Base-by-base conservation (phyloP, 2,329 filamentous ascomycete genomes). In the Neopestalotiopsis sp. region DNA sequence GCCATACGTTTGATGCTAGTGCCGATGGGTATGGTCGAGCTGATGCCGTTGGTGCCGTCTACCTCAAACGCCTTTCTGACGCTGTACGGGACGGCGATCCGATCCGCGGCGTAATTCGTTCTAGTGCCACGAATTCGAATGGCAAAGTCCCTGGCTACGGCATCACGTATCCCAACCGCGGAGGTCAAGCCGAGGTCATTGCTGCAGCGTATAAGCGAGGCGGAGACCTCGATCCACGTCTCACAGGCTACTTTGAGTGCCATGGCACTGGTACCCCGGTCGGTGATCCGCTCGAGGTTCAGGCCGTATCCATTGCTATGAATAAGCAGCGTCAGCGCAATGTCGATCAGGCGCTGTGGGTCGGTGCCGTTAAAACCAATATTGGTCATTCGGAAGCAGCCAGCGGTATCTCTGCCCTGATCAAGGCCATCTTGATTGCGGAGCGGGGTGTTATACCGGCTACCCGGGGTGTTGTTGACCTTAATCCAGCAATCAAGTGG, bases 41-140 rank as follows among this genome's bases (percentile, higher is more conserved):
- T 12, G 87, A 89, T 58, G 86, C 86, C 0, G 74, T 87, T 17
- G 82, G 80, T 0, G 75, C 78, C 0, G 69, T 89, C 0, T 74
- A 89, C 0, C 69, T 90, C 0, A 89, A 89, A 72, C 76, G 73
- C 0, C 73, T 89, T 0, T 75, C 74, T 5, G 73, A 77, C 0
- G 88, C 88, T 0, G 64, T 89, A 2, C 74, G 38, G 28, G 73
- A 81, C 68, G 76, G 78, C 5, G 74, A 81, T 62, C 73, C 71
- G n/a, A 76, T 81, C 58, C 74, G 77, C 1, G 79, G 75, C 7
- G 74, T 79, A 4, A 77, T 81, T 12, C 73, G 76, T 9, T 59
- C 53, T 34, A 68, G 70, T 2, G 69, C 66, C 4, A 67, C 71
- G 32, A 70, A 74, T 53, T 72, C 73, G 42, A 71, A 74, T 34